Conservation (phyloP, 495 filamentous ascomycete species). For the Diplogelasinospora grovesii region DNA sequence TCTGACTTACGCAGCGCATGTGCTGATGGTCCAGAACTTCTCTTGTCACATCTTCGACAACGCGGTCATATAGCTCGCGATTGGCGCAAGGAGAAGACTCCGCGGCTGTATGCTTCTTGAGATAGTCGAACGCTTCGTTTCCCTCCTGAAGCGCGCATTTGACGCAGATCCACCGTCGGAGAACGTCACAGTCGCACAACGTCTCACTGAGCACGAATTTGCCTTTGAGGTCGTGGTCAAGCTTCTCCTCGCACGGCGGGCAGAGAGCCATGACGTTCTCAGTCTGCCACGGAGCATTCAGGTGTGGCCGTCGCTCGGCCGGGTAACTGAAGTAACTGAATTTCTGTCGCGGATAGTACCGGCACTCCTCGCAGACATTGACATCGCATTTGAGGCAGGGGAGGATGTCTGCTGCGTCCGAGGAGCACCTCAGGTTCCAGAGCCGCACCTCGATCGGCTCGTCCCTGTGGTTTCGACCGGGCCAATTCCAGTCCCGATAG, state of each 20-base stretch:
- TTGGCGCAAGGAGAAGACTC: background rate
- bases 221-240: background rate
- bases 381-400: background rate
- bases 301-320: background rate
- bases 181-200: conserved; percentile 1
- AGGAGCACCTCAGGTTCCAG: conserved; percentile 1
- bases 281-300: background rate
- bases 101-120: background rate
- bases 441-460: conserved; percentile 2
- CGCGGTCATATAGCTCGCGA: background rate
- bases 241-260: background rate
- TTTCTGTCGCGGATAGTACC: background rate
- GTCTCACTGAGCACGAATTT: conserved; percentile 1
- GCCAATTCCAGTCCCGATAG: no score
- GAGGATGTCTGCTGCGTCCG: conserved; percentile 1
- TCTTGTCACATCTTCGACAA: background rate
- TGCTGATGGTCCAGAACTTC: background rate
- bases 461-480: background rate
- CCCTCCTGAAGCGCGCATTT: background rate
- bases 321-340: background rate
- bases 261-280: background rate
- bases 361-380: conserved; percentile 6
- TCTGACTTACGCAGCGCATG: background rate
- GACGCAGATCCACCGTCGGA: background rate
- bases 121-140: background rate